Evolutionary conservation across 768 basidiomycete genomes (phyloP).

Genomic region (Coprinellus micaceus): DNA sequence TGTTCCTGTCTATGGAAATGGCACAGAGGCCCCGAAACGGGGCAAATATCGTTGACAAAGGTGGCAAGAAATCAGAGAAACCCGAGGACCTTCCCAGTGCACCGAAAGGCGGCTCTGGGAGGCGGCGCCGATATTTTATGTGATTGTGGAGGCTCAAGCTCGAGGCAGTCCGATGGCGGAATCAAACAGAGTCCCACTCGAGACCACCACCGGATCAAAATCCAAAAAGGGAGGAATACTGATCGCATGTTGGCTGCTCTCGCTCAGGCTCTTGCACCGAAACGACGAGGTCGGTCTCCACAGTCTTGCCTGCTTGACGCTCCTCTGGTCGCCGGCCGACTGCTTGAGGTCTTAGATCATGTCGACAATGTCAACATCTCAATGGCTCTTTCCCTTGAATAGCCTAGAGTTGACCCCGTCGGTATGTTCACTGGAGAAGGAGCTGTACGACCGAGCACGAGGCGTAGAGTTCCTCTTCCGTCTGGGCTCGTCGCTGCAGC

Average conservation of each 20-base stretch:
- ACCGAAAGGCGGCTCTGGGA: too few relatives aligned
- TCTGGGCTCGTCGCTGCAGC: constrained; percentile 66
- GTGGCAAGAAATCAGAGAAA: too few relatives aligned
- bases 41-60: neutral
- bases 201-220: neutral
- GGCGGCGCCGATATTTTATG: too few relatives aligned
- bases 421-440: constrained; percentile 54
- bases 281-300: constrained; percentile 1
- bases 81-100: too few relatives aligned
- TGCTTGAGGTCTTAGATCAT: neutral
- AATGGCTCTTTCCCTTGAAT: constrained; percentile 71
- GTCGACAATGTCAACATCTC: constrained; percentile 27
- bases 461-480: constrained; percentile 86
- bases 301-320: neutral
- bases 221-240: neutral
- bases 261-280: neutral
- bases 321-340: neutral
- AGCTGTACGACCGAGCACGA: constrained; percentile 74
- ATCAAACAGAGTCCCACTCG: too few relatives aligned
- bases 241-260: neutral
- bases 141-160: too few relatives aligned
- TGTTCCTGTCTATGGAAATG: neutral
- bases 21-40: neutral
- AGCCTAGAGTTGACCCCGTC: constrained; percentile 61
- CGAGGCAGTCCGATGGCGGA: too few relatives aligned